These are phyloP conservation scores for Hypoxylon sp. DNA, from an alignment of 2,329 filamentous ascomycete species.

Conservation along the genomic window DNA sequence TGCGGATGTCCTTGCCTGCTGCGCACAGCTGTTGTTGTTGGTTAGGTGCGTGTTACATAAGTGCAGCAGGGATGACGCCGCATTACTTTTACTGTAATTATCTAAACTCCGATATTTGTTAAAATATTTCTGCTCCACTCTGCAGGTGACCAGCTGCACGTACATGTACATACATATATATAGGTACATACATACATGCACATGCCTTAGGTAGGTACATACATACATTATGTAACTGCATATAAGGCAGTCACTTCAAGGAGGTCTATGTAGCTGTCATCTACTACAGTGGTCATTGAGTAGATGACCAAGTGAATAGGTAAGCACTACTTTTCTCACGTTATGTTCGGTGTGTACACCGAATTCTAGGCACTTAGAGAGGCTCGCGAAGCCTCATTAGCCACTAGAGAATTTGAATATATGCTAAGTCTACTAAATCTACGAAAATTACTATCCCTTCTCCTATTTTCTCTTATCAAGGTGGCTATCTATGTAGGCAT, in stretches of 20 bases:
- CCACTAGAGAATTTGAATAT: not conserved
- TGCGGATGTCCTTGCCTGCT: conserved; percentile 16
- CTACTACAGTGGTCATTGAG: not conserved
- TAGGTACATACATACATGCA: not conserved
- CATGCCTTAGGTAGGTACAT: not conserved
- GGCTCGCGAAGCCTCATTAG: not conserved
- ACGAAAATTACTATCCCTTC: not conserved
- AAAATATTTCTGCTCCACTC: conserved; percentile 13
- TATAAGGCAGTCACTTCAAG: not conserved
- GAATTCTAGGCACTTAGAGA: not conserved
- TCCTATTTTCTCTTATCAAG: not conserved
- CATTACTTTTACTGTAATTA: conserved; percentile 16
- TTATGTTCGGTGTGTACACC: not conserved
- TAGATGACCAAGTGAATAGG: not conserved
- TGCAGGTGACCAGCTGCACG: conserved; percentile 1
- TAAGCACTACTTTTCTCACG: not conserved
- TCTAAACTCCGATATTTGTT: conserved; percentile 20
- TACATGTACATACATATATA: conserved; percentile 5
- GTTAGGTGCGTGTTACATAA: conserved; percentile 15
- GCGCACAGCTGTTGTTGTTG: conserved; percentile 9
- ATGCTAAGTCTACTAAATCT: not conserved
- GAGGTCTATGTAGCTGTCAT: not conserved
- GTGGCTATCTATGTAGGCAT: not conserved
- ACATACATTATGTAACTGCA: too few species aligned
- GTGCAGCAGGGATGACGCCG: conserved; percentile 38